Evolutionary conservation across 2,329 filamentous ascomycete genomes (phyloP).

Genomic region (Tolypocladium endophyticum): DNA sequence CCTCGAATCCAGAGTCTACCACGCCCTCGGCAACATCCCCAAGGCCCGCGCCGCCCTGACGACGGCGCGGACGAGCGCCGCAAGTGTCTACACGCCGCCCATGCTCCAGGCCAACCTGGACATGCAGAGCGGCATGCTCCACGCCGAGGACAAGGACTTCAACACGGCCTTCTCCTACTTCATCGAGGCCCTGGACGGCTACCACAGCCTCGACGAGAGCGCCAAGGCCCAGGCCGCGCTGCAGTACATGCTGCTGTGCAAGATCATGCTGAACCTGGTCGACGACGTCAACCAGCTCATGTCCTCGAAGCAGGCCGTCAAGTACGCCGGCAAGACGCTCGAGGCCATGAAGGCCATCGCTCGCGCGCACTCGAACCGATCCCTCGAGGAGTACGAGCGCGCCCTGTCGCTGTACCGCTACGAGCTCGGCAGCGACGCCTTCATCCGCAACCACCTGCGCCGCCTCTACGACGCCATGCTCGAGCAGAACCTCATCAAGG

Average conservation of each 20-base stretch:
- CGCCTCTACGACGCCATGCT: slow-evolving; percentile 96
- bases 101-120: slow-evolving; percentile 91
- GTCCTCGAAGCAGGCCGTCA: slow-evolving; percentile 90
- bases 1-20: slow-evolving; percentile 92
- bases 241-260: slow-evolving; percentile 99
- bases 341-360: slow-evolving; percentile 99
- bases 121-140: slow-evolving; percentile 98
- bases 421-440: slow-evolving; percentile 87
- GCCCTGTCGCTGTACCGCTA: slow-evolving; percentile 83
- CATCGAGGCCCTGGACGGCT: slow-evolving; percentile 96
- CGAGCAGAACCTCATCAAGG: slow-evolving; percentile 99
- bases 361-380: slow-evolving; percentile 88
- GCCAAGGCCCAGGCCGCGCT: slow-evolving; percentile 89
- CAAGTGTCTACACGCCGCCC: slow-evolving; percentile 94
- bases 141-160: slow-evolving; percentile 98
- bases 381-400: slow-evolving; percentile 92
- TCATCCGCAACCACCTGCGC: slow-evolving; percentile 93
- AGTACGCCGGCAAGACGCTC: slow-evolving; percentile 89
- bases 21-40: slow-evolving; percentile 90
- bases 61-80: slow-evolving; percentile 85
- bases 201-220: slow-evolving; percentile 83
- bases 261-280: slow-evolving; percentile 96
- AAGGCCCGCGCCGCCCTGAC: slow-evolving; percentile 94
- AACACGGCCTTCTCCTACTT: slow-evolving; percentile 99
- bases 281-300: slow-evolving; percentile 95